A percentile compares a stretch with the other conserved stretches of the same genome.
These are phyloP conservation scores for Pythium utonaiense DNA, from an alignment of 352 stramenopile species.

Conservation along the genomic window DNA sequence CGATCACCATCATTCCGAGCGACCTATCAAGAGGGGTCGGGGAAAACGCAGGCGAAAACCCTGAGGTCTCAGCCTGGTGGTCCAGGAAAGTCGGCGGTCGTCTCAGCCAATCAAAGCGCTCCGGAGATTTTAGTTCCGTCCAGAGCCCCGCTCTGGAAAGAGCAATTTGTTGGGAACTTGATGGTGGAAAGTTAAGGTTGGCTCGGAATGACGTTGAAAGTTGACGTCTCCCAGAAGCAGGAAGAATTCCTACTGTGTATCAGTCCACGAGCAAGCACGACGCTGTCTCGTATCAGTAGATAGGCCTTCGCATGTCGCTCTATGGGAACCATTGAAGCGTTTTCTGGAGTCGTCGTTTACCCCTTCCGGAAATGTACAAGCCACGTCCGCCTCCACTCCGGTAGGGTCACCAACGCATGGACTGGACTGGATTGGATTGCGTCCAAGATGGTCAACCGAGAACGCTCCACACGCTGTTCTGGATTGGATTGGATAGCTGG, in stretches of 20 bases:
- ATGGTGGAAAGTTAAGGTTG: not conserved
- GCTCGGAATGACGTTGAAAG: no score
- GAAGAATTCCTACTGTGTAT: not conserved
- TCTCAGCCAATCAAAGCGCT: not conserved
- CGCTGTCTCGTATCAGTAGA: not conserved
- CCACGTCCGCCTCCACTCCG: no score
- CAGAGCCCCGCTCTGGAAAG: no score
- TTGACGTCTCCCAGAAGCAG: not conserved
- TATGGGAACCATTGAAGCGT: no score
- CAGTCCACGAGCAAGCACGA: not conserved
- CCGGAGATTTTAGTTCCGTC: not conserved
- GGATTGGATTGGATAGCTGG: no score
- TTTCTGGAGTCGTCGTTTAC: no score
- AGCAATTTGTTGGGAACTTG: no score
- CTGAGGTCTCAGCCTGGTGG: not conserved
- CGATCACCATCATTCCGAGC: constrained; percentile 3
- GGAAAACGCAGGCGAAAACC: not conserved
- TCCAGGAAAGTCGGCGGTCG: not conserved
- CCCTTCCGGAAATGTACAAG: no score
- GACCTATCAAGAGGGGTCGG: not conserved
- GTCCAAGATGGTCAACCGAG: not conserved
- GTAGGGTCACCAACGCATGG: no score
- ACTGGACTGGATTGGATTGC: no score
- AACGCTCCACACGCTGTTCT: no score
- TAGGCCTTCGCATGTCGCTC: no score